These are phyloP conservation scores for Skeletonema marinoi DNA, from an alignment of 108 stramenopile genomes.

Conservation along the genomic window DNA sequence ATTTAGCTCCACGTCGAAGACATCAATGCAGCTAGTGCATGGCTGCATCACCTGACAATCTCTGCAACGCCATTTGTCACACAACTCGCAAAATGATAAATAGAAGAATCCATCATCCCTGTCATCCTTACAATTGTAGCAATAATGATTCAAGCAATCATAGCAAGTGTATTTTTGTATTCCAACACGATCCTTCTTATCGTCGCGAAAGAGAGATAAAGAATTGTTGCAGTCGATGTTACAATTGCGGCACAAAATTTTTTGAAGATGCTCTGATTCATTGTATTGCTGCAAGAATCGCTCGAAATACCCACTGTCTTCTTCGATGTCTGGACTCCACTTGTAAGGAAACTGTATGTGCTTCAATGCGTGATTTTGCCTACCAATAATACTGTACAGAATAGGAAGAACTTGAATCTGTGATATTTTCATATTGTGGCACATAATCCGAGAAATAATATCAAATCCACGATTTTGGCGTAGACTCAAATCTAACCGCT, in stretches of 20 bases:
- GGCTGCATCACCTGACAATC: neutral
- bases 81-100: neutral
- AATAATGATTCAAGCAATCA: neutral
- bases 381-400: slow-evolving; percentile 4
- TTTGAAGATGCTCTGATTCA: neutral
- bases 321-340: no score
- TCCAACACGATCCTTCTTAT: neutral
- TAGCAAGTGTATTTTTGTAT: neutral
- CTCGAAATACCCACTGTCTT: neutral
- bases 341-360: slow-evolving; percentile 1
- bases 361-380: neutral
- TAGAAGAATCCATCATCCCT: neutral
- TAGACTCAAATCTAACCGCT: slow-evolving; percentile 7
- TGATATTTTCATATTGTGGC: neutral
- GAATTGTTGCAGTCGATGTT: neutral
- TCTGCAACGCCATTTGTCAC: neutral
- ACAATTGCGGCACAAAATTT: neutral
- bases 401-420: neutral
- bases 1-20: no score
- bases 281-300: neutral
- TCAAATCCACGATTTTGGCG: neutral
- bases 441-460: no score
- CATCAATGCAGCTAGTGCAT: neutral
- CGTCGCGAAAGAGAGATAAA: neutral
- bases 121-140: slow-evolving; percentile 3